Conservation (phyloP, 75 land plant species). For the Isoetes taiwanensis region DNA sequence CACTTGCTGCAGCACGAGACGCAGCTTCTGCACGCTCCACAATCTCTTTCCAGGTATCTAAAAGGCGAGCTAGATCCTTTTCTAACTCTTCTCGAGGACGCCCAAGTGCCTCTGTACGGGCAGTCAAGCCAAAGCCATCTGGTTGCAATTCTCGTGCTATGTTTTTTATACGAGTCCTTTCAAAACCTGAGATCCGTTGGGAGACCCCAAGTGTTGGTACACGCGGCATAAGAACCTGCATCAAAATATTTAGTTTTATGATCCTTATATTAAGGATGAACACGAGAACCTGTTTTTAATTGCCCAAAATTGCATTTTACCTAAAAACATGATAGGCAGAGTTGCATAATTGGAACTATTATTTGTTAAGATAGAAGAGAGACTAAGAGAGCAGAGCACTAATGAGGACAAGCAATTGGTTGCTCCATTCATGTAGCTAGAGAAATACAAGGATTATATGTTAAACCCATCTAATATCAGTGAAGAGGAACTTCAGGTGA, state of each 20-base stretch:
- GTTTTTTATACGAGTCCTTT: conserved; percentile 57
- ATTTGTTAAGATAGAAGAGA: too few relatives aligned
- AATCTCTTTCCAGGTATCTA: conserved; percentile 81
- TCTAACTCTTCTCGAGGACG: conserved; percentile 70
- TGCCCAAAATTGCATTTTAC: background rate
- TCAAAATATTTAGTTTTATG: too few relatives aligned
- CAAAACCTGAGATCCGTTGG: conserved; percentile 59
- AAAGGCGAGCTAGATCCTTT: conserved; percentile 73
- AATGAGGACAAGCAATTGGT: too few relatives aligned
- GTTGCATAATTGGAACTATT: too few relatives aligned
- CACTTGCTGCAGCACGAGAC: conserved; percentile 64
- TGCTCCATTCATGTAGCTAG: too few relatives aligned
- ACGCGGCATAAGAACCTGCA: conserved; percentile 54
- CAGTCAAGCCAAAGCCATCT: conserved; percentile 75
- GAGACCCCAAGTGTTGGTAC: conserved; percentile 63
- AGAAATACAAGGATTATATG: too few relatives aligned
- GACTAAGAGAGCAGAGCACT: too few relatives aligned
- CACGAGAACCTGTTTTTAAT: too few relatives aligned
- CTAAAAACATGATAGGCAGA: too few relatives aligned
- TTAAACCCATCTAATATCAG: too few relatives aligned
- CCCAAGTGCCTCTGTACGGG: conserved; percentile 83
- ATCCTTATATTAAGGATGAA: too few relatives aligned
- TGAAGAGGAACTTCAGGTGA: too few relatives aligned
- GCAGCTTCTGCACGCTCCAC: conserved; percentile 72
- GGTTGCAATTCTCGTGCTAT: conserved; percentile 75